Base-by-base conservation (phyloP, 371 early-diverging fungal species). In the Mucor velutinosus region DNA sequence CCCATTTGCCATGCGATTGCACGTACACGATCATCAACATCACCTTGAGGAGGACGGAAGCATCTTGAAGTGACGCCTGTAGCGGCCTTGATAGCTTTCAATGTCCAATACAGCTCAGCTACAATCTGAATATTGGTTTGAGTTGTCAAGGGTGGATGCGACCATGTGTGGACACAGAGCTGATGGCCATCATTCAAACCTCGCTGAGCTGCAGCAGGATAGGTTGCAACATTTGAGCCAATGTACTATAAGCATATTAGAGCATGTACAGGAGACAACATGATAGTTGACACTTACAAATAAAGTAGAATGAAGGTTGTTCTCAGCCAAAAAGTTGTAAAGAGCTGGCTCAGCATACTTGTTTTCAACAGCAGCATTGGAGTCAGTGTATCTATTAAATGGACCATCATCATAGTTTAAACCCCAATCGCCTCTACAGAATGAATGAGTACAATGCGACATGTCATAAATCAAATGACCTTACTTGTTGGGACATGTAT, bases 111-210 rank as follows among this genome's bases (percentile, higher is more conserved):
- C 25, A 88, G 62, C 58, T 90, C 88, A 29, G 88, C 83, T 60
- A 87, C 82, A 21, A 86, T 75, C 55, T 83, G 71, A 8, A 80
- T 78, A 60, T 83, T 84, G 25, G 82, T 75, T 33, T 75, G 69
- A 15, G 84, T 75, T 14, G 88, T 85, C 74, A 88, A 74, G 8
- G 71, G 69, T 29, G 79, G 83, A 66, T 90, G 90, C 7, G 84
- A 80, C 87, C 87, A 87, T 11, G 86, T 86, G 58, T 87, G 87
- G 23, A 78, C 69, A 33, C 83, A 81, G 30, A 87, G 65, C 19
- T 67, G 65, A 45, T 83, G 76, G 14, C 85, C 81, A 56, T 79
- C 72, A 35, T 75, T 74, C 25, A 83, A 58, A 49, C 78, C 83
- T 53, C 75, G 79, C 56, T 70, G 69, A 15, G 79, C 83, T 29